These are phyloP conservation scores for Paraphoma chrysanthemicola DNA, from an alignment of 2,329 filamentous ascomycete genomes.

Conservation along the genomic window DNA sequence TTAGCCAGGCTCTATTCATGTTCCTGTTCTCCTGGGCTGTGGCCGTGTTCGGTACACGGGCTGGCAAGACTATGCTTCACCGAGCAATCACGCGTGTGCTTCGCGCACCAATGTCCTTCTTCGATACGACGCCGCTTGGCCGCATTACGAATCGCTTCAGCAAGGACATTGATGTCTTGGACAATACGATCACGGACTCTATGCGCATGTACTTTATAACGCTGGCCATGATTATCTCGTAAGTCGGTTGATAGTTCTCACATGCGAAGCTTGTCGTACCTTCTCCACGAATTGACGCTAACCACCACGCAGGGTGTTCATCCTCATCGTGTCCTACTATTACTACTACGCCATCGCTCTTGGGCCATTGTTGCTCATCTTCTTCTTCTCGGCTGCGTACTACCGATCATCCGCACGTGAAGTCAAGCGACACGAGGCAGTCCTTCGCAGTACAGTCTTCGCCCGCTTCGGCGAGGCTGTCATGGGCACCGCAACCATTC, in stretches of 20 bases:
- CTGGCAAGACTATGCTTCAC: slow-evolving; percentile 82
- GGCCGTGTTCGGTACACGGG: slow-evolving; percentile 78
- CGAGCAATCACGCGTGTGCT: slow-evolving; percentile 78
- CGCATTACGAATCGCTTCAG: slow-evolving; percentile 97
- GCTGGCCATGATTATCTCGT: slow-evolving; percentile 74
- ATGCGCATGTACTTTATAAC: slow-evolving; percentile 94
- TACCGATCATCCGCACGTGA: slow-evolving; percentile 92
- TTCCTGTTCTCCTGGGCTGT: slow-evolving; percentile 82
- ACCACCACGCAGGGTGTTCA: slow-evolving; percentile 69
- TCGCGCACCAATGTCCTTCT: slow-evolving; percentile 81
- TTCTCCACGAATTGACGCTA: slow-evolving; percentile 1
- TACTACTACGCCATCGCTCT: slow-evolving; percentile 81
- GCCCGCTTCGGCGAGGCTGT: slow-evolving; percentile 91
- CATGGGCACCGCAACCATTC: slow-evolving; percentile 81
- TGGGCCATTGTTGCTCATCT: slow-evolving; percentile 74
- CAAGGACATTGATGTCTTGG: slow-evolving; percentile 95
- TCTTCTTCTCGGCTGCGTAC: slow-evolving; percentile 83
- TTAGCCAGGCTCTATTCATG: slow-evolving; percentile 52
- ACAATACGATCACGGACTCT: slow-evolving; percentile 86
- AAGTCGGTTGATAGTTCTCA: slow-evolving; percentile 7
- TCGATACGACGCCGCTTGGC: slow-evolving; percentile 94
- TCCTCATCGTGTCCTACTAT: slow-evolving; percentile 93
- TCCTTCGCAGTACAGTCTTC: slow-evolving; percentile 87
- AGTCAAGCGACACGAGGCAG: slow-evolving; percentile 91
- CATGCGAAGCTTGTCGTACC: neutral